phyloP scores from a whole-genome alignment of 179 eudicot species.

The Kewa caespitosa region DNA sequence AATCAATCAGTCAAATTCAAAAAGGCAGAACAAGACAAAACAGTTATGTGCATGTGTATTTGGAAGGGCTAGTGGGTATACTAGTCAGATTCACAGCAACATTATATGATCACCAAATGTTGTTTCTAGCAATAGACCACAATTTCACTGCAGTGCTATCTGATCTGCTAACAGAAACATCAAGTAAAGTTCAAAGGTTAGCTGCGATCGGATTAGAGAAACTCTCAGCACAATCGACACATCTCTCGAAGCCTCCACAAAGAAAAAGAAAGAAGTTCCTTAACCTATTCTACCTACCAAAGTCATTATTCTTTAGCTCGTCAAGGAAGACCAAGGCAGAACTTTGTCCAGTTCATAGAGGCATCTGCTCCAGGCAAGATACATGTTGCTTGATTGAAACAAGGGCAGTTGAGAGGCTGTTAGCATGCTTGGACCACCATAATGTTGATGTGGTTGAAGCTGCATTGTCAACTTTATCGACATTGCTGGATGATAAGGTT shows the following conservation, averaged over 20 bases:
- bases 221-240: conserved; percentile 62
- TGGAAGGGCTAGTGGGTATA: conserved; percentile 84
- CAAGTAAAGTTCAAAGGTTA: conserved; percentile 59
- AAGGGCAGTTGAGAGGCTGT: conserved; percentile 56
- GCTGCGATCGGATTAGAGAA: conserved; percentile 75
- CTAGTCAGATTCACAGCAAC: conserved; percentile 81
- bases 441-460: conserved; percentile 68
- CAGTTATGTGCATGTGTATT: conserved; percentile 48
- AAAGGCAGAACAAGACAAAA: conserved; percentile 50
- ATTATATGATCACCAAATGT: conserved; percentile 57
- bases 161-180: conserved; percentile 51
- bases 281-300: conserved; percentile 25
- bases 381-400: conserved; percentile 82
- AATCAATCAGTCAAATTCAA: conserved; percentile 47
- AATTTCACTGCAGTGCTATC: conserved; percentile 57
- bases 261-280: conserved; percentile 38
- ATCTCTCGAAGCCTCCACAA: conserved; percentile 49
- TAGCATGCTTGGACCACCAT: conserved; percentile 58
- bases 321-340: conserved; percentile 30
- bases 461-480: conserved; percentile 68
- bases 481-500: conserved; percentile 70
- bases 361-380: conserved; percentile 64
- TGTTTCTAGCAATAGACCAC: conserved; percentile 44
- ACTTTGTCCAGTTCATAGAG: conserved; percentile 69
- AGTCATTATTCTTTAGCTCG: conserved; percentile 30